These are phyloP conservation scores for Tylopilus felleus DNA, from an alignment of 768 basidiomycete genomes.

Conservation along the genomic window DNA sequence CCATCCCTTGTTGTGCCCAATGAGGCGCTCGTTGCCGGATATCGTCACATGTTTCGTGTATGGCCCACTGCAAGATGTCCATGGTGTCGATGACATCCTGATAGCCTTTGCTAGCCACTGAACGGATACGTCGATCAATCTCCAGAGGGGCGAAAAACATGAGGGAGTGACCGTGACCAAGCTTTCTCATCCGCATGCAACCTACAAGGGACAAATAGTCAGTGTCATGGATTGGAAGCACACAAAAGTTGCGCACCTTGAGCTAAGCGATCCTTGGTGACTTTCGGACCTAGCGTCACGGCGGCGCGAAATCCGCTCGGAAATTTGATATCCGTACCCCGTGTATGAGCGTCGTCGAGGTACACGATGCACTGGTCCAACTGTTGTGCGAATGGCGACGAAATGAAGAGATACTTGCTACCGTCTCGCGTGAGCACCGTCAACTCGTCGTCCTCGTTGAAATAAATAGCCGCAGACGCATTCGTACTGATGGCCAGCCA, in stretches of 20 bases:
- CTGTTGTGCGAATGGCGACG: too few species aligned
- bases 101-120: constrained; percentile 8
- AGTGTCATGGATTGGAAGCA: background rate
- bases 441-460: too few species aligned
- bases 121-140: constrained; percentile 37
- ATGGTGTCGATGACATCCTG: constrained; percentile 8
- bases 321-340: constrained; percentile 39
- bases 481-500: constrained; percentile 37
- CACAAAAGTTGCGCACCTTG: constrained; percentile 28
- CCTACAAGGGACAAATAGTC: constrained; percentile 9
- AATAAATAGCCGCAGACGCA: constrained; percentile 19
- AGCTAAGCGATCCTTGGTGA: constrained; percentile 35
- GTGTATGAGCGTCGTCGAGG: constrained; percentile 39
- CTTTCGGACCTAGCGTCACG: constrained; percentile 37
- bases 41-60: constrained; percentile 41
- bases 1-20: constrained; percentile 40
- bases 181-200: constrained; percentile 52
- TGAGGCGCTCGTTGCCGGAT: constrained; percentile 38
- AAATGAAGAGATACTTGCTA: too few species aligned
- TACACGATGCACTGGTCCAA: constrained; percentile 36
- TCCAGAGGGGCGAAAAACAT: constrained; percentile 44
- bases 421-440: too few species aligned
- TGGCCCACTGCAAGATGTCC: constrained; percentile 46
- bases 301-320: constrained; percentile 34
- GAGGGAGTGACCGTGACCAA: constrained; percentile 43